A percentile compares a stretch with the other conserved stretches of the same genome.
phyloP scores from a whole-genome alignment of 345 rosid genomes.

The Salix arbutifolia region DNA sequence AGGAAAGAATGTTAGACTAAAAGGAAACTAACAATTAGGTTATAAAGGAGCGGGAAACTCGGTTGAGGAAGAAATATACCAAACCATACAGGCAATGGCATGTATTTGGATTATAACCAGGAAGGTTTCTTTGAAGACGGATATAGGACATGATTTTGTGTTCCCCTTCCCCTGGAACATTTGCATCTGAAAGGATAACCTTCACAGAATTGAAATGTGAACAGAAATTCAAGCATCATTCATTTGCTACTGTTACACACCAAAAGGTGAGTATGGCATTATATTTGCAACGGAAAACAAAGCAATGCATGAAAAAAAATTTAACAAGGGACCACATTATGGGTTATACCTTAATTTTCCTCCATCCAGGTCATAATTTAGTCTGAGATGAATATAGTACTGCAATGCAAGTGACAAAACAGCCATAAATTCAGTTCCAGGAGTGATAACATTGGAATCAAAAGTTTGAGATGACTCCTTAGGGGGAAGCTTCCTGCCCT shows the following conservation, averaged over 20 bases:
- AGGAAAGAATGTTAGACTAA: slow-evolving; percentile 13
- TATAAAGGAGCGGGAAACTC: neutral
- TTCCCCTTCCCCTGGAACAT: slow-evolving; percentile 99
- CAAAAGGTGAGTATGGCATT: neutral
- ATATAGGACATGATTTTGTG: slow-evolving; percentile 90
- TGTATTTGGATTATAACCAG: slow-evolving; percentile 85
- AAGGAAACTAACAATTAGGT: neutral
- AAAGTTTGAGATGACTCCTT: slow-evolving; percentile 56
- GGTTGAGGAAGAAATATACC: slow-evolving; percentile 53
- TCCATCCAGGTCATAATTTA: slow-evolving; percentile 97
- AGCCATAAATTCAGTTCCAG: slow-evolving; percentile 91
- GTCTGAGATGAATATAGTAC: slow-evolving; percentile 72
- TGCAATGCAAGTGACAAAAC: slow-evolving; percentile 81
- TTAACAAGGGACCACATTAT: neutral
- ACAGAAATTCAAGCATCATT: slow-evolving; percentile 5
- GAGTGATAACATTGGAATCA: slow-evolving; percentile 94
- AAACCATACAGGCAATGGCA: slow-evolving; percentile 91
- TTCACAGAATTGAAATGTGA: slow-evolving; percentile 34
- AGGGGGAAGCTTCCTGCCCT: slow-evolving; percentile 81
- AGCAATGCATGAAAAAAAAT: neutral
- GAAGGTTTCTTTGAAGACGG: slow-evolving; percentile 84
- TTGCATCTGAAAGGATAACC: slow-evolving; percentile 98
- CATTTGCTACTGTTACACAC: neutral
- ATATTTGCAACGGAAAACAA: neutral
- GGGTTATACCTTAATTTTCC: slow-evolving; percentile 63